Base-by-base conservation (phyloP, 805 yeast genomes). In the Cyberlindnera petersonii region DNA sequence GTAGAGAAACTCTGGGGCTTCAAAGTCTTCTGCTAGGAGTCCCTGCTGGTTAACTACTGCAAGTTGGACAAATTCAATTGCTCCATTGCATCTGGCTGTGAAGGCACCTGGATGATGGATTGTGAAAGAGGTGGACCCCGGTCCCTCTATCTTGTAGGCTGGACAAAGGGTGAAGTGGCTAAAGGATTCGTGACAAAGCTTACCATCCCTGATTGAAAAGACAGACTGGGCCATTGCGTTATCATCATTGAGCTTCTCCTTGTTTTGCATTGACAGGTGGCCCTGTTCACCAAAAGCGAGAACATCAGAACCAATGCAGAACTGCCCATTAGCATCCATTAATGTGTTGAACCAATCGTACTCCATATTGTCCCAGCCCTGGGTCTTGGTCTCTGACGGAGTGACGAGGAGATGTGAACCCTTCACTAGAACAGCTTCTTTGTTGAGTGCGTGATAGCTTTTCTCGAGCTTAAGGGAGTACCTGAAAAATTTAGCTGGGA, bases 151-250 rank as follows among this genome's bases (percentile, higher is more conserved):
- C 6, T 21, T 4, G 6, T 6, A 14, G 7, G 8, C 26, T n/a
- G 40, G 43, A 31, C 53, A 49, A 1, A 45, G 31, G 1, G 45
- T 40, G 24, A 47, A 49, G 1, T 40, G 43, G 14, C 35, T 33
- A 1, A 33, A 5, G 8, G 45, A 39, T n/a, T 43, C 41, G 21
- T 40, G 37, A 6, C 28, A 31, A 10, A 49, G 42, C 13, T 35
- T 32, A 4, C 51, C 60, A 22, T 48, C 52, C 16, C 40, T 40
- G 18, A 59, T 47, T 9, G 44, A 36, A 37, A 49, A 48, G 5
- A 42, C 38, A 3, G 41, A 24, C 2, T 19, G 36, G 13, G 31
- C 16, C 23, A 20, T 35, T 19, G 13, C 13, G 3, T 44, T 32
- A 23, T 26, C 27, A 16, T 20, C 14, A 24, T 18, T 31, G n/a